A percentile compares a stretch with the other conserved stretches of the same genome.
Evolutionary conservation across 805 yeast genomes (phyloP).

Genomic region (Yarrowia osloensis): DNA sequence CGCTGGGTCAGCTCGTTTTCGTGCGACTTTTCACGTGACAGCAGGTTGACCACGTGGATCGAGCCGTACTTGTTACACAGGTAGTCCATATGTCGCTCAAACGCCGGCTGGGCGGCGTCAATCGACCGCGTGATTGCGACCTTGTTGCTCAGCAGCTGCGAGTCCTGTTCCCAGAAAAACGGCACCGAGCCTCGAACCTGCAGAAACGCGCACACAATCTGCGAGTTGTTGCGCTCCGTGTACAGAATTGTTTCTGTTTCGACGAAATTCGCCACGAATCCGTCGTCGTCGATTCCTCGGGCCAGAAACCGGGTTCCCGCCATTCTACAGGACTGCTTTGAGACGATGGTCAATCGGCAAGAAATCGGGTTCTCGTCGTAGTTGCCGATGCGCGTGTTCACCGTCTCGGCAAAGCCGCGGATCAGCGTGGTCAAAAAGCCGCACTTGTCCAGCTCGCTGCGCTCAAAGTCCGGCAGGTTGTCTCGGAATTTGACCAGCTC

Average conservation of each 20-base stretch:
- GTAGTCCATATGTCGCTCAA: constrained; percentile 74
- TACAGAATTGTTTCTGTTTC: constrained; percentile 84
- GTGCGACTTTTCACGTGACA: constrained; percentile 69
- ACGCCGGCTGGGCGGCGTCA: constrained; percentile 91
- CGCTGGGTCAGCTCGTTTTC: constrained; percentile 73
- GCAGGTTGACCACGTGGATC: constrained; percentile 82
- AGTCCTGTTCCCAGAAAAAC: constrained; percentile 96
- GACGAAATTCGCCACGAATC: constrained; percentile 93
- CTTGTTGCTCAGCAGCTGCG: constrained; percentile 86
- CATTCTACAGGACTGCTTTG: constrained; percentile 94
- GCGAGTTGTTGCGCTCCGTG: constrained; percentile 38
- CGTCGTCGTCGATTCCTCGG: constrained; percentile 93
- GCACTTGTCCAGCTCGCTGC: constrained; percentile 65
- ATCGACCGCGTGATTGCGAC: constrained; percentile 82
- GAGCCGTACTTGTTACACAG: constrained; percentile 78
- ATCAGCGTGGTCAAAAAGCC: constrained; percentile 88
- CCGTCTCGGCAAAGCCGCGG: constrained; percentile 90
- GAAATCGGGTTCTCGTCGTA: constrained; percentile 35
- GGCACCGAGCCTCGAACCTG: constrained; percentile 98
- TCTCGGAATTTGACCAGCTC: constrained; percentile 75
- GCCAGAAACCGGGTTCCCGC: constrained; percentile 97
- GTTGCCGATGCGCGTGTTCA: constrained; percentile 45
- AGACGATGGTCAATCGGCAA: constrained; percentile 70
- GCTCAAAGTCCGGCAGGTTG: constrained; percentile 63
- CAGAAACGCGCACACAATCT: constrained; percentile 67